Base-by-base conservation (phyloP, 352 stramenopile species). In the Phytopythium delawarense region DNA sequence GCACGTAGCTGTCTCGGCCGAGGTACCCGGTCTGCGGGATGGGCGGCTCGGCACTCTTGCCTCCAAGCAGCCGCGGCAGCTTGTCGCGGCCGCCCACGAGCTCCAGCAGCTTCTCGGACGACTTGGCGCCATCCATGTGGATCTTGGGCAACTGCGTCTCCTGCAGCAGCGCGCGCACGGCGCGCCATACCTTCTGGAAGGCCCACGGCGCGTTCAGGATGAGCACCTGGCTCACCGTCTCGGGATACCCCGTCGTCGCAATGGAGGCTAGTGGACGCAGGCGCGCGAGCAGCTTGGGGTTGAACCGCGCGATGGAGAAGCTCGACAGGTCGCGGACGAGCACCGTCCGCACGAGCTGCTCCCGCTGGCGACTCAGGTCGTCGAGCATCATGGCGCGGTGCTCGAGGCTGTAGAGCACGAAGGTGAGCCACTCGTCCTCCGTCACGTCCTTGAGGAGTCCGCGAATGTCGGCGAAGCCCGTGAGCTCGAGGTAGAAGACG, bases 61-160 rank as follows among this genome's bases (percentile, higher is more conserved):
- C 83, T 8, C 79, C 81, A 9, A 89, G 57, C 18, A 89, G 60
- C 56, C 82, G 87, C 0, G 79, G 81, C 1, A 89, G 60, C 11
- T 71, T 75, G 32, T 88, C 77, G 20, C 81, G 78, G 2, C 73
- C 65, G 13, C 77, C 77, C 2, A 85, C 35, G 18, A 28, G 79
- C 69, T 25, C 69, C 74, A 56, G 64, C 56, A 16, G 72, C 18
- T 18, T 84, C 11, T 93, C 86, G 8, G 86, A 78, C 55, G 98
- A 94, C 70, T 97, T 98, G 4, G 99, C 96, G 21, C 96, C 91
- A 67, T 99, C 99, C 60, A 98, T 88, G 30, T 92, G 85, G 34
- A 59, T 59, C 53, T 59, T 59, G 50, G 99, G 76, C 53, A 99
- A 84, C 71, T 99, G 77, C 7, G 79, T 86, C 66, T 89, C 79